Percentiles rank a stretch among this genome's conserved stretches.
phyloP scores from a whole-genome alignment of 2,329 filamentous ascomycete genomes.

The Cladophialophora immunda region DNA sequence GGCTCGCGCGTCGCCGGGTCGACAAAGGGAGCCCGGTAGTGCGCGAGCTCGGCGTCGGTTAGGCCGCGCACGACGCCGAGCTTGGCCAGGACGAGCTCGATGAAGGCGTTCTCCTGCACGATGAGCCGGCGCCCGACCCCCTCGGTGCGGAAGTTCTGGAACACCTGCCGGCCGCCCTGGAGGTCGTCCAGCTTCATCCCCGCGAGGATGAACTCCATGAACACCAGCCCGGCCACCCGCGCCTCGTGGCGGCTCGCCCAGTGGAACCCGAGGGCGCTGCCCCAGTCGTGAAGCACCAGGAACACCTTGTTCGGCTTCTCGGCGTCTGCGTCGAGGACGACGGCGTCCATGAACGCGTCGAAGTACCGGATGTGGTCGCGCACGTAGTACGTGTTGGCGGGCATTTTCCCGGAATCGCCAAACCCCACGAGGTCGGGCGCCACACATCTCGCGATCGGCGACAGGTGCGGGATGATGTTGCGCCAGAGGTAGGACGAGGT shows the following conservation, averaged over 20 bases:
- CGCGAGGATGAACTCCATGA: slow-evolving; percentile 7
- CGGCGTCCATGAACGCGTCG: neutral
- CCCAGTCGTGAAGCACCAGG: slow-evolving; percentile 15
- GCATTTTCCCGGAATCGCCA: slow-evolving; percentile 3
- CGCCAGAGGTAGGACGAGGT: slow-evolving; percentile 17
- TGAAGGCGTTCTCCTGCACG: slow-evolving; percentile 4
- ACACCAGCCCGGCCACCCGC: slow-evolving; percentile 3
- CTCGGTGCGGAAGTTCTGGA: neutral
- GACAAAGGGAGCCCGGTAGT: slow-evolving; percentile 7
- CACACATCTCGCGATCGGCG: slow-evolving; percentile 3
- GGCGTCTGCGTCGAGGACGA: neutral
- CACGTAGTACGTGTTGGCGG: neutral
- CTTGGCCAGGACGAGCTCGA: neutral
- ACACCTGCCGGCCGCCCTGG: neutral
- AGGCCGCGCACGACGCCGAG: neutral
- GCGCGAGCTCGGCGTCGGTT: neutral
- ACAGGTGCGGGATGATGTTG: slow-evolving; percentile 18
- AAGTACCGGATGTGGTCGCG: slow-evolving; percentile 5
- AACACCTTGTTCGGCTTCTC: neutral
- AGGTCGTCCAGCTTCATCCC: neutral
- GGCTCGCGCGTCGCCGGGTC: slow-evolving; percentile 3
- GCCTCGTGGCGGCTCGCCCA: slow-evolving; percentile 8
- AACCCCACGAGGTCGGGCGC: slow-evolving; percentile 5
- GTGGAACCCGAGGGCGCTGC: slow-evolving; percentile 9
- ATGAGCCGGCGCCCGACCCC: neutral